Base-by-base conservation (phyloP, 768 basidiomycete genomes). In the Boletus tylopilopsis region DNA sequence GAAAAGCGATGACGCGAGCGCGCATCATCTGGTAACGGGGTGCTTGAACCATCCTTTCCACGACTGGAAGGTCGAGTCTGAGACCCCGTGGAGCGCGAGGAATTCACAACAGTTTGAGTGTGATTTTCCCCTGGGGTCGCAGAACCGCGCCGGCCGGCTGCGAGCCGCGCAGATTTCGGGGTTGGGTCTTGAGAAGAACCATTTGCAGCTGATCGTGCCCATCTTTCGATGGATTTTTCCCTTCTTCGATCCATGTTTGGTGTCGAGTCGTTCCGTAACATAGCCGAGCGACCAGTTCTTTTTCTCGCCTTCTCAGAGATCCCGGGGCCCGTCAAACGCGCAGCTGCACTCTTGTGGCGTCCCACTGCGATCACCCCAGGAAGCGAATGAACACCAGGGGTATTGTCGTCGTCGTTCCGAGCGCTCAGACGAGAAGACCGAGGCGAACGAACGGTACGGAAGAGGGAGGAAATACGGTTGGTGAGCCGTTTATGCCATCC, bases 401-500 rank as follows among this genome's bases (percentile, higher is more conserved):
- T 23, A 29, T 64, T 52, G 25, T 57, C 57, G 24, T 62, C 59
- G 29, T 33, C 58, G 18, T 55, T 54, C 37, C 42, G 49, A 36
- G 39, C 47, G 10, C 34, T 49, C 34, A 44, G 47, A 37, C 54
- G 57, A 27, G 55, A 18, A 30, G 55, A 11, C 37, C 64, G 62
- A 42, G 56, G 51, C 16, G 58, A 47, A 21, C 76, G 73, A 41
- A 74, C 69, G 36, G 68, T 71, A 22, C 74, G 76, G 42, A 81
- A 71, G 34, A 86, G 58, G 11, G 77, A 75, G 3, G 79, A 76
- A 25, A 85, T 69, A 44, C 78, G 56, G 45, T 66, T 57, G 10
- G 68, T 66, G 38, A 75, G 57, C 19, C 71, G 73, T 37, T 77
- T 74, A 16, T 67, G 66, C 76, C 78, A 76, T 21, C 76, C 72